A percentile compares a stretch with the other conserved stretches of the same genome.
phyloP scores from a whole-genome alignment of 768 basidiomycete species.

The Leccinum subtestaceum region DNA sequence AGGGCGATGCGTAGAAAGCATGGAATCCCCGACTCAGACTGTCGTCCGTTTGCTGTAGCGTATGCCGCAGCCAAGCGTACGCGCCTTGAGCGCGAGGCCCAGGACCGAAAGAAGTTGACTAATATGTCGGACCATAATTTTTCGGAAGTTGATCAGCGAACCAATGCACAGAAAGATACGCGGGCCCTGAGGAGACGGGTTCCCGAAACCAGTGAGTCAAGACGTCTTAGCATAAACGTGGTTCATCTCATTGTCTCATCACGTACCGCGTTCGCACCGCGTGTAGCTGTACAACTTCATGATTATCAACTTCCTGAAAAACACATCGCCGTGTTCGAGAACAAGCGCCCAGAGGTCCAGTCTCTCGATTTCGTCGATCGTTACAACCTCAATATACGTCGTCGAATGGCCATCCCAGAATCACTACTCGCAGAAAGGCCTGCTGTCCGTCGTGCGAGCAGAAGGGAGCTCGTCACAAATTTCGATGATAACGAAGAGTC shows the following conservation, averaged over 20 bases:
- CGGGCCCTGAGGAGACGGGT: slow-evolving; percentile 40
- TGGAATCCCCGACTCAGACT: slow-evolving; percentile 82
- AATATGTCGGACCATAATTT: slow-evolving; percentile 24
- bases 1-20: slow-evolving; percentile 73
- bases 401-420: slow-evolving; percentile 8
- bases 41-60: slow-evolving; percentile 84
- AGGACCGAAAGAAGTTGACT: slow-evolving; percentile 35
- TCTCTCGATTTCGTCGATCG: slow-evolving; percentile 36
- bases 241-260: slow-evolving; percentile 29
- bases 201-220: slow-evolving; percentile 46
- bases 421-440: slow-evolving; percentile 15
- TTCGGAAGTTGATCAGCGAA: slow-evolving; percentile 27
- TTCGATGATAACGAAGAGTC: slow-evolving; percentile 27
- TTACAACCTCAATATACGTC: slow-evolving; percentile 34
- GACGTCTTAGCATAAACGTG: slow-evolving; percentile 17
- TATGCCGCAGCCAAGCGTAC: slow-evolving; percentile 66
- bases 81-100: slow-evolving; percentile 51
- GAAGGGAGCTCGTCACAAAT: slow-evolving; percentile 29
- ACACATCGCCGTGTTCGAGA: slow-evolving; percentile 12
- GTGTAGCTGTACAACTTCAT: slow-evolving; percentile 21
- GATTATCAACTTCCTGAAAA: slow-evolving; percentile 21
- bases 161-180: slow-evolving; percentile 35
- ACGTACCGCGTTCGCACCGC: slow-evolving; percentile 15
- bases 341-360: slow-evolving; percentile 17
- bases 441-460: slow-evolving; percentile 30